A percentile compares a stretch with the other conserved stretches of the same genome.
These are phyloP conservation scores for Jatropha podagrica DNA, from an alignment of 441 rosid species.

Conservation along the genomic window DNA sequence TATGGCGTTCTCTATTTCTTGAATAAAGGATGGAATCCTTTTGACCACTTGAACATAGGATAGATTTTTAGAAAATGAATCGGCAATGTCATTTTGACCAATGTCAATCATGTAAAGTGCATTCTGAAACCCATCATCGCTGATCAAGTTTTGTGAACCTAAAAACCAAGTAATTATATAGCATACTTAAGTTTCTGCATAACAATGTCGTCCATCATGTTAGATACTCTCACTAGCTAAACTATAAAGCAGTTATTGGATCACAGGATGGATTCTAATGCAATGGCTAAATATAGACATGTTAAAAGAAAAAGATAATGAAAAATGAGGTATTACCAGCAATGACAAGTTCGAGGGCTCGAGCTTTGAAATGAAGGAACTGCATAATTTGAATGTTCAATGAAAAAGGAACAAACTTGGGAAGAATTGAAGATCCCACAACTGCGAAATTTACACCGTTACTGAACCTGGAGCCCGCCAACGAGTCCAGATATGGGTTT, in stretches of 20 bases:
- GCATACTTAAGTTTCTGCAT: neutral
- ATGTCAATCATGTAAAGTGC: conserved; percentile 85
- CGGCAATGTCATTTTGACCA: conserved; percentile 77
- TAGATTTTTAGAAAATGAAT: conserved; percentile 55
- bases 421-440: conserved; percentile 78
- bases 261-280: neutral
- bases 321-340: conserved; percentile 33
- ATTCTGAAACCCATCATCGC: conserved; percentile 48
- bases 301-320: neutral
- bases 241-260: neutral
- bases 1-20: conserved; percentile 24
- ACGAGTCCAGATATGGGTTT: conserved; percentile 69
- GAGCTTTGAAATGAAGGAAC: conserved; percentile 74
- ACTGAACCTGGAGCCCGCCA: conserved; percentile 53
- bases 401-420: conserved; percentile 65
- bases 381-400: conserved; percentile 82
- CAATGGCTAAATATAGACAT: neutral
- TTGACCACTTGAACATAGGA: conserved; percentile 44
- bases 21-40: conserved; percentile 45
- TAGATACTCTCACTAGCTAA: neutral
- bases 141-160: conserved; percentile 40
- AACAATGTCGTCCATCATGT: too few species aligned
- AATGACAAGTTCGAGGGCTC: conserved; percentile 53
- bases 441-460: conserved; percentile 77
- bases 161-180: neutral